A percentile compares a stretch with the other conserved stretches of the same genome.
Evolutionary conservation across 306 rosid species (phyloP).

Genomic region (Vicia villosa): DNA sequence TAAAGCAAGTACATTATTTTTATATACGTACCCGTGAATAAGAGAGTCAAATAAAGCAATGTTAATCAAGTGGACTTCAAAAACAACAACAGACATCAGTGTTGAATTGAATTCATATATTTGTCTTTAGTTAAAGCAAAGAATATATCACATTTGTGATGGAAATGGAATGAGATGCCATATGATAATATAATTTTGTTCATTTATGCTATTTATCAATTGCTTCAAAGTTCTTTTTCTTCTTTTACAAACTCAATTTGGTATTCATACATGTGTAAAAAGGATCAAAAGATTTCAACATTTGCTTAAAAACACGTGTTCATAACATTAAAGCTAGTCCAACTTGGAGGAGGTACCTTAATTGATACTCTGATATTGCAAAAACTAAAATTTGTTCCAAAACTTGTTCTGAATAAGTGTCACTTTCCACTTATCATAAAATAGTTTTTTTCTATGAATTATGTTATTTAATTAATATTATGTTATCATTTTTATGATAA

Average conservation of each 20-base stretch:
- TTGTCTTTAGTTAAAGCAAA: neutral
- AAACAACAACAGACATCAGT: neutral
- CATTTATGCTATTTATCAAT: neutral
- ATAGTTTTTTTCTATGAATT: too few relatives aligned
- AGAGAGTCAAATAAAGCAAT: neutral
- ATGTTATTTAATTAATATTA: too few relatives aligned
- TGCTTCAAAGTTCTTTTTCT: neutral
- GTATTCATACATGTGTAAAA: neutral
- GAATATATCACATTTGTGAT: slow-evolving; percentile 11
- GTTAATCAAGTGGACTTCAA: neutral
- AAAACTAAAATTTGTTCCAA: too few relatives aligned
- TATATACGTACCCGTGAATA: neutral
- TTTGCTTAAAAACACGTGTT: neutral
- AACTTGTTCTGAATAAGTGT: too few relatives aligned
- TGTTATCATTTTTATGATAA: too few relatives aligned
- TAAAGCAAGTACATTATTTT: too few relatives aligned
- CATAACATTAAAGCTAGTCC: neutral
- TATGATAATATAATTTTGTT: neutral
- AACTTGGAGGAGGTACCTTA: neutral
- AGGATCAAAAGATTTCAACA: neutral
- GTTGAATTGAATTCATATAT: slow-evolving; percentile 11
- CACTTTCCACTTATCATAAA: too few relatives aligned
- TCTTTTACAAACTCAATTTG: slow-evolving; percentile 27
- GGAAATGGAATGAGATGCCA: slow-evolving; percentile 3
- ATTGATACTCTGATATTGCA: neutral